These are phyloP conservation scores for Didymella segeticola DNA, from an alignment of 2,329 filamentous ascomycete genomes.

Conservation along the genomic window DNA sequence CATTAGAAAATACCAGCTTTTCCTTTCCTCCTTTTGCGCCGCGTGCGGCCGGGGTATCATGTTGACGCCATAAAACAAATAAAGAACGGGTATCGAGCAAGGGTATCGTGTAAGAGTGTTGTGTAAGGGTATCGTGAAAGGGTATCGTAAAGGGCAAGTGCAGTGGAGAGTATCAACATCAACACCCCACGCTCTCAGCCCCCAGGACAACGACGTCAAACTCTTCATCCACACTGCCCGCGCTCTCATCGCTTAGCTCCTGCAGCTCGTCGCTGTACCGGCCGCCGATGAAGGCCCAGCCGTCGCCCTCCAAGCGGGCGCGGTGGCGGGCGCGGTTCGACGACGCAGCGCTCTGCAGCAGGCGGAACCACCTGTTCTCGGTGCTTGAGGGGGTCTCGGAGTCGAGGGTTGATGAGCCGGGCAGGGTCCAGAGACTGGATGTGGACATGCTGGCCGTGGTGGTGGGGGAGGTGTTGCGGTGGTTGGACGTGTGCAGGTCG, in stretches of 20 bases:
- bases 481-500: conserved; percentile 23
- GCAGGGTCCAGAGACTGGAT: conserved; percentile 41
- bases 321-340: conserved; percentile 41
- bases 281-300: conserved; percentile 41
- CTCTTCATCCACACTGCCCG: conserved; percentile 43
- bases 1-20: no score
- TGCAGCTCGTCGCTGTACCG: conserved; percentile 28
- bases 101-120: no score
- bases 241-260: conserved; percentile 24
- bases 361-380: conserved; percentile 21
- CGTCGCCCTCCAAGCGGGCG: conserved; percentile 40
- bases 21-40: no score
- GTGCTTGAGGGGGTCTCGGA: conserved; percentile 14
- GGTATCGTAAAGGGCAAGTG: no score
- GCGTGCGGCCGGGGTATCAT: no score
- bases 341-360: conserved; percentile 34
- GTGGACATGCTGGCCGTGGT: conserved; percentile 24
- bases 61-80: no score
- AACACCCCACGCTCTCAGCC: conserved; percentile 9
- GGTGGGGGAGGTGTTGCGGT: conserved; percentile 36
- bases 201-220: conserved; percentile 43
- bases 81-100: no score
- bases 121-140: no score
- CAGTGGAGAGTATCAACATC: no score
- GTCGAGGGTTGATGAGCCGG: conserved; percentile 43